Evolutionary conservation across 305 asterid genomes (phyloP), one percentile per base, ranked within the genome.

Genomic region (Solanum hybrid): DNA sequence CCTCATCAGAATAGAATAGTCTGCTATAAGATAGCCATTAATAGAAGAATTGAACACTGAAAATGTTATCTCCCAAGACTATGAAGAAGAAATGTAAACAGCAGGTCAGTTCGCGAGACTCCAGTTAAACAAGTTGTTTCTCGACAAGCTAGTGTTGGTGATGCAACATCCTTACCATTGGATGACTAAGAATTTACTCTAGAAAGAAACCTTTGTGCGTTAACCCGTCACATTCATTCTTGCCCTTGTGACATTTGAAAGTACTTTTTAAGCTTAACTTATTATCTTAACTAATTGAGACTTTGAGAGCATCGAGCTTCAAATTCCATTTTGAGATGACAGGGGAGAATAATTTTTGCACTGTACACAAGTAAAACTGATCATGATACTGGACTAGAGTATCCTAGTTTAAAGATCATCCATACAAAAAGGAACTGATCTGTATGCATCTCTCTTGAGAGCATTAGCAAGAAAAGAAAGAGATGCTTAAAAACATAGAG

Each of bases 1-100:
- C 88, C 86, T 81, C 72, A 88, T 94, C 87, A 56, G 0, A 56
- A 56, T 20, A 94, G 95, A 91, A 91, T 79, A 71, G 89, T 71
- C 38, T 71, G 16, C 72, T 37, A 60, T n/a, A 71, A 89, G 29
- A 20, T 12, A 10, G 29, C 29, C 40, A 84, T 27, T 82, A 82
- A 29, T 82, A 29, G 7, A 69, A 82, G 26, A 82, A 29, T 6
- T 46, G 32, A 46, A 84, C 29, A 29, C 4, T 10, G 73, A 46
- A 84, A 29, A 46, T 84, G 11, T 29, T 12, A 46, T 82, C 87
- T 4, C 38, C 72, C 20, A 42, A 42, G 38, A 46, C 22, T 17
- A 5, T 29, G 14, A 20, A 60, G 75, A 84, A 42, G 4, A 51
- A 82, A 82, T 10, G 31, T 60, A 46, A 82, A 46, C 0, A 0